These are phyloP conservation scores for Brettanomyces bruxellensis DNA, from an alignment of 805 yeast species.

Conservation along the genomic window DNA sequence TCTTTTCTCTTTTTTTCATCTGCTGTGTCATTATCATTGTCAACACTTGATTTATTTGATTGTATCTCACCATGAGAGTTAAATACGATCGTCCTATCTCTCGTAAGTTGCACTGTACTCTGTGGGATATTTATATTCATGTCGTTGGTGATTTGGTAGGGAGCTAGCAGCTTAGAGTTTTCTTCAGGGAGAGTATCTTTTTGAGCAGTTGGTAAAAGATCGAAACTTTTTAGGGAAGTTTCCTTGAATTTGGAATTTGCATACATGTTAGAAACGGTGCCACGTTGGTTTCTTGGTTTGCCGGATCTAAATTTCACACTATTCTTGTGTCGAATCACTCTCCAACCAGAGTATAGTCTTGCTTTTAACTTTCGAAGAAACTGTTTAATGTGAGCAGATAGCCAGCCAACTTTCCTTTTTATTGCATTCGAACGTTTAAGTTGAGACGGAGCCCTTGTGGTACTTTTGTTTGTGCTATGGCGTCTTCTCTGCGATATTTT, in stretches of 20 bases:
- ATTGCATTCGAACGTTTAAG: slow-evolving; percentile 24
- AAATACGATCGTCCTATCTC: slow-evolving; percentile 1
- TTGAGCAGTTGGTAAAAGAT: not conserved
- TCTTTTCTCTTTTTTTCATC: not conserved
- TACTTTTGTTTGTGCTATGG: not conserved
- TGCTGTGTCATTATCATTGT: not conserved
- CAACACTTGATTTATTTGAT: not conserved
- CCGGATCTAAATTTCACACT: not conserved
- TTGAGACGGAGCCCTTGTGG: not conserved
- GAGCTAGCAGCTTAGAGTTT: not conserved
- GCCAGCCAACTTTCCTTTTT: slow-evolving; percentile 23
- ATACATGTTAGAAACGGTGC: no score
- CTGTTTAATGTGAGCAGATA: slow-evolving; percentile 3
- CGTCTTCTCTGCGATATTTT: no score
- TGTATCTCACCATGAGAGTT: not conserved
- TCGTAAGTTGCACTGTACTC: not conserved
- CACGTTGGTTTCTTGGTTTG: no score
- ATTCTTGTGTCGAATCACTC: slow-evolving; percentile 1
- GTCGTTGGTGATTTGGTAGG: not conserved
- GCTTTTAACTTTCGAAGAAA: slow-evolving; percentile 9
- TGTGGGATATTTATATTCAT: not conserved
- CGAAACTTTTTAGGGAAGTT: not conserved
- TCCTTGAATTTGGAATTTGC: no score
- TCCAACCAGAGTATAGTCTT: slow-evolving; percentile 12
- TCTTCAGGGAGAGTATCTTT: not conserved